Evolutionary conservation across 768 basidiomycete species (phyloP).

Genomic region (Termitomyces sp.): DNA sequence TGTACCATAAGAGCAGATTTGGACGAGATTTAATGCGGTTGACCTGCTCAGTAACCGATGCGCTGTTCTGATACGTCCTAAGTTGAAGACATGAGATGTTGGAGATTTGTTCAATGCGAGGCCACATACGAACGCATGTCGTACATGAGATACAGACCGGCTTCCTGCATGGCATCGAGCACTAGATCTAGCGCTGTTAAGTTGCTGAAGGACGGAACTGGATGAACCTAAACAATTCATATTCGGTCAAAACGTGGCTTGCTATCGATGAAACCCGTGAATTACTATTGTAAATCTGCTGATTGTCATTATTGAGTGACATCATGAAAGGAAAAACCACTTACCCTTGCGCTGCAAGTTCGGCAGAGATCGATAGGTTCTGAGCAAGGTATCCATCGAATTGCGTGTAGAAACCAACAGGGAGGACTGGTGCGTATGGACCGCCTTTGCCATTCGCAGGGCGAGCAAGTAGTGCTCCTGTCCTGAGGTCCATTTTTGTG

Average conservation of each 20-base stretch:
- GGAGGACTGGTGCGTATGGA: slow-evolving; percentile 54
- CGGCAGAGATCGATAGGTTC: slow-evolving; percentile 51
- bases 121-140: slow-evolving; percentile 63
- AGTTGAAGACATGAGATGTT: slow-evolving; percentile 6
- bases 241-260: neutral
- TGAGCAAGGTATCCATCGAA: slow-evolving; percentile 51
- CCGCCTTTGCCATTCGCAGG: slow-evolving; percentile 48
- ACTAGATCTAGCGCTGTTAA: slow-evolving; percentile 53
- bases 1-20: slow-evolving; percentile 73
- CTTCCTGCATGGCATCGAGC: slow-evolving; percentile 68
- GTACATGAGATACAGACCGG: slow-evolving; percentile 68
- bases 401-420: slow-evolving; percentile 71
- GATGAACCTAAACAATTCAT: slow-evolving; percentile 53
- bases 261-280: neutral
- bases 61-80: slow-evolving; percentile 62
- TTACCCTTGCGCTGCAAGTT: slow-evolving; percentile 55
- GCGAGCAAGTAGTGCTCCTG: slow-evolving; percentile 50
- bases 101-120: neutral
- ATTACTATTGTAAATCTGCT: slow-evolving; percentile 34
- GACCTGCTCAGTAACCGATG: slow-evolving; percentile 64
- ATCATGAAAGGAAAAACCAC: slow-evolving; percentile 14
- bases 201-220: slow-evolving; percentile 63
- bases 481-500: slow-evolving; percentile 62
- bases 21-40: slow-evolving; percentile 60
- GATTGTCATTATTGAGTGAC: neutral